Conservation (phyloP, 306 rosid species). For the Prunus padus region DNA sequence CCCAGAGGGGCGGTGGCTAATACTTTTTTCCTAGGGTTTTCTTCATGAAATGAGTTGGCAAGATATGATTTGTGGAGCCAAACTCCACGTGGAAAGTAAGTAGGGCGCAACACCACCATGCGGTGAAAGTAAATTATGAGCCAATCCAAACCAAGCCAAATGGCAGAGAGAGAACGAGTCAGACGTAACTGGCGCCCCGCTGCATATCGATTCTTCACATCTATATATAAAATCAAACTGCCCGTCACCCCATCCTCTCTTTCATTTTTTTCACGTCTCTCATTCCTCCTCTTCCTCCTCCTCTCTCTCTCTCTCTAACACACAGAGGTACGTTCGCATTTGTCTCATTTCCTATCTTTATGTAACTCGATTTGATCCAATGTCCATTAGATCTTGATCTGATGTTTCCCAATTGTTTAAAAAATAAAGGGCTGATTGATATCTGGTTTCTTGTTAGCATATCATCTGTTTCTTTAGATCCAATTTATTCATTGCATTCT, state of each 20-base stretch:
- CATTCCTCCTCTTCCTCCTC: background rate
- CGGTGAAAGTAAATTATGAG: background rate
- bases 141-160: background rate
- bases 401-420: background rate
- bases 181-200: background rate
- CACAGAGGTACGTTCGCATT: constrained; percentile 1
- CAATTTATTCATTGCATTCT: background rate
- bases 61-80: background rate
- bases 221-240: background rate
- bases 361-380: background rate
- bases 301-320: background rate
- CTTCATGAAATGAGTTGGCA: constrained; percentile 13
- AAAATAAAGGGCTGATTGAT: background rate
- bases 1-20: too few relatives aligned
- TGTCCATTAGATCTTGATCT: background rate
- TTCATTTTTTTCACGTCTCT: background rate
- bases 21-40: too few relatives aligned
- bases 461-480: background rate
- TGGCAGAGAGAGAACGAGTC: constrained; percentile 25
- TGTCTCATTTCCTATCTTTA: background rate
- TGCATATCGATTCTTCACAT: background rate
- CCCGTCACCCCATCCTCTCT: background rate
- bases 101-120: background rate
- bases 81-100: background rate
- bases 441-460: background rate